Evolutionary conservation across 1,139 yeast species (phyloP).

Genomic region (Yamadazyma dendronema): DNA sequence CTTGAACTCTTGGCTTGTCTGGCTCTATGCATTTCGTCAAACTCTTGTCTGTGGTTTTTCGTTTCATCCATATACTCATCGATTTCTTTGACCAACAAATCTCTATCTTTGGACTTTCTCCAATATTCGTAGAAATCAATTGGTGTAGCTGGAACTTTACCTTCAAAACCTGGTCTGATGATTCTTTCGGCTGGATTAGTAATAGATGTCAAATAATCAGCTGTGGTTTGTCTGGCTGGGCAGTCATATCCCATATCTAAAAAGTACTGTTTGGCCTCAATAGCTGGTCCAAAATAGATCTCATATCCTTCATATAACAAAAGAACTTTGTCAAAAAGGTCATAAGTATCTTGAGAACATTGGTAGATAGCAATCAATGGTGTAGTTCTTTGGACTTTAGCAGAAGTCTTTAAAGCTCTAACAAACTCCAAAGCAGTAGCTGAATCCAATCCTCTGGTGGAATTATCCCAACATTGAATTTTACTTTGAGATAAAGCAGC

Average conservation of each 20-base stretch:
- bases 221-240: slow-evolving; percentile 76
- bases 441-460: slow-evolving; percentile 78
- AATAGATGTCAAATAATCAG: slow-evolving; percentile 66
- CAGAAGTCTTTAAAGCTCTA: slow-evolving; percentile 59
- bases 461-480: slow-evolving; percentile 70
- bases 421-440: slow-evolving; percentile 69
- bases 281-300: slow-evolving; percentile 67
- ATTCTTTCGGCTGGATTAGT: slow-evolving; percentile 54
- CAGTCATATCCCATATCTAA: slow-evolving; percentile 53
- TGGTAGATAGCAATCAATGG: slow-evolving; percentile 65
- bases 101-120: slow-evolving; percentile 54
- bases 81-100: slow-evolving; percentile 27
- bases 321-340: slow-evolving; percentile 70
- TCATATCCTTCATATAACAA: slow-evolving; percentile 79
- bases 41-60: slow-evolving; percentile 20
- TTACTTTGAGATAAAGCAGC: slow-evolving; percentile 38
- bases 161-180: slow-evolving; percentile 52
- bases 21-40: slow-evolving; percentile 39
- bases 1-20: slow-evolving; percentile 26
- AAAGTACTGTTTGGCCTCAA: slow-evolving; percentile 43
- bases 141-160: slow-evolving; percentile 65
- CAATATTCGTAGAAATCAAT: slow-evolving; percentile 66
- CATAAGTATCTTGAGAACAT: slow-evolving; percentile 63
- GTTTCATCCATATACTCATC: slow-evolving; percentile 26
- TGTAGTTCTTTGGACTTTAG: slow-evolving; percentile 53